These are phyloP conservation scores for Plectosphaerella plurivora DNA, from an alignment of 2,329 filamentous ascomycete genomes.

Conservation along the genomic window DNA sequence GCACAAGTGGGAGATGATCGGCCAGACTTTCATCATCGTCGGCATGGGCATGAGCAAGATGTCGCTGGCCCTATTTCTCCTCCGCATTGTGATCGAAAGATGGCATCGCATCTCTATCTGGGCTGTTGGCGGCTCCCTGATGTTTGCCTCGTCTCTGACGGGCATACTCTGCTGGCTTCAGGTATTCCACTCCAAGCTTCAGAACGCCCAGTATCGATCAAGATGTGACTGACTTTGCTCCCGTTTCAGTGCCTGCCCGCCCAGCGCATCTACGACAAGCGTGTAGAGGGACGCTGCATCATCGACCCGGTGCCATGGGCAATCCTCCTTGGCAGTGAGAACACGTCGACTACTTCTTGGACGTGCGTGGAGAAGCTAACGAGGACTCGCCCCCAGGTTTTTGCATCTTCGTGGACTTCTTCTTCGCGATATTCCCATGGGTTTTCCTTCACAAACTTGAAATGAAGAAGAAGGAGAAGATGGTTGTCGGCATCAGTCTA, in stretches of 20 bases:
- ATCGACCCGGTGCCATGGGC: slow-evolving; percentile 11
- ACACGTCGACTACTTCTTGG: not conserved
- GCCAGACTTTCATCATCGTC: slow-evolving; percentile 29
- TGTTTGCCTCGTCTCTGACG: slow-evolving; percentile 9
- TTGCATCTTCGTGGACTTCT: slow-evolving; percentile 26
- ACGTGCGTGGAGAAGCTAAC: not conserved
- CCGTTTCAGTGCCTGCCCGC: slow-evolving; percentile 11
- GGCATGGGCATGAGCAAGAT: slow-evolving; percentile 33
- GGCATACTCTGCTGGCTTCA: slow-evolving; percentile 11
- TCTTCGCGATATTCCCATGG: slow-evolving; percentile 35
- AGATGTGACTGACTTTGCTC: too few relatives aligned
- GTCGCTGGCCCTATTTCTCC: slow-evolving; percentile 32
- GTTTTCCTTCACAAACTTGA: slow-evolving; percentile 34
- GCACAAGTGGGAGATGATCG: slow-evolving; percentile 23
- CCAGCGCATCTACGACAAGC: slow-evolving; percentile 8
- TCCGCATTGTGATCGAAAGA: slow-evolving; percentile 26
- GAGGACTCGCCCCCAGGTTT: not conserved
- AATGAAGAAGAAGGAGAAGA: slow-evolving; percentile 27
- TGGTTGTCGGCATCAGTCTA: slow-evolving; percentile 26
- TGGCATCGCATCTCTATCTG: slow-evolving; percentile 30
- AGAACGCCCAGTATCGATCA: too few relatives aligned
- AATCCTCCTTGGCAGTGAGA: slow-evolving; percentile 8
- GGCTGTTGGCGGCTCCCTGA: slow-evolving; percentile 16
- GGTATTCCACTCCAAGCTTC: too few relatives aligned
- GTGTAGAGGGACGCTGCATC: slow-evolving; percentile 10